Evolutionary conservation across 495 filamentous ascomycete species (phyloP), one percentile per base, ranked within the genome.

Genomic region (Aspergillus hancockii): DNA sequence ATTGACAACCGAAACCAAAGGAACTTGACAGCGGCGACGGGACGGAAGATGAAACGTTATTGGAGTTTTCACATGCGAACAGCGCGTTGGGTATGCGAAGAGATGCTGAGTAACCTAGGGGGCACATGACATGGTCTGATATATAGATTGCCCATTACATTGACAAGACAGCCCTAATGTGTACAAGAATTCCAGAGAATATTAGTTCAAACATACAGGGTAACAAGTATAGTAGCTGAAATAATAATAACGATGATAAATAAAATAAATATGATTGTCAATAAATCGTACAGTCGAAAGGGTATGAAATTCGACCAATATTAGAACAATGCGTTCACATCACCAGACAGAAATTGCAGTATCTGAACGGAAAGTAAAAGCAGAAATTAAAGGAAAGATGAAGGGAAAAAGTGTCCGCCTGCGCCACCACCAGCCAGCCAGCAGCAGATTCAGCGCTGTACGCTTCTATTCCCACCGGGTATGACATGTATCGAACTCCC

Each of bases 61-160:
- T 87, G 84, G 51, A 85, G 81, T 55, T 72, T 82, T 57, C 91
- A 94, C 69, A 85, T 90, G 0, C 77, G 74, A 63, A 95, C 91
- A 5, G 90, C 88, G 7, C 76, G 87, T 59, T 95, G 90, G 91
- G 88, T 93, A 12, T 82, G 79, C 58, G 67, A 67, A 54, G 56
- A 77, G 62, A 65, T 81, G 52, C 38, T 81, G 38, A 65, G 65
- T 10, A 47, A 47, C 19, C 43, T 3, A 28, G 3, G 7, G 21
- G 19, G 43, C 43, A 47, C 43, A 47, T 23, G 10, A 22, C 18
- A 47, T 14, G 19, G 21, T 40, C 16, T 40, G 36, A 28, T 28
- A 28, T 3, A 28, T 28, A 28, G 25, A 28, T 28, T 28, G 25
- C 25, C 25, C 25, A 28, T 28, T 28, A 28, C 25, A 28, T 28